Evolutionary conservation across 2,329 filamentous ascomycete genomes (phyloP), one percentile per base, ranked within the genome.

Genomic region (Endocalyx cinctus): DNA sequence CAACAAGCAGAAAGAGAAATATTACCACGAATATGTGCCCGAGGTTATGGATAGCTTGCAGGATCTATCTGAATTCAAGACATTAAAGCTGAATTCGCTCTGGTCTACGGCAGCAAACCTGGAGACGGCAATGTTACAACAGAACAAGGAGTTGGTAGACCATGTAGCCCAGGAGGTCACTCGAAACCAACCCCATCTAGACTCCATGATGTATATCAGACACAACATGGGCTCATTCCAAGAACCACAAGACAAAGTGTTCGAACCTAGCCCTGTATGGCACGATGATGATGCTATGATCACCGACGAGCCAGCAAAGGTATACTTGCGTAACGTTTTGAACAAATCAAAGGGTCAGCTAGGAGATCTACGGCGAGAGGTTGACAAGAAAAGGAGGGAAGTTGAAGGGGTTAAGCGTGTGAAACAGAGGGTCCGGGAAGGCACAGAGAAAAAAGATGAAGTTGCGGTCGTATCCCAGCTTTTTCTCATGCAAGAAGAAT

Each of bases 151-250:
- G 25, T 75, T 87, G 40, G 69, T 94, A 46, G 72, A 83, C 18
- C 80, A 84, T 46, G 73, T 96, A 10, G 69, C 79, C 5, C 72
- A 77, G 37, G 90, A 97, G 55, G 92, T 98, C 31, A 77, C 83
- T 10, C 78, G 90, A 37, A 98, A 98, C 56, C 75, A 84, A 41
- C 92, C 92, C 8, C 74, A 84, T 28, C 74, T 98, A 25, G 94
- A 98, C 61, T 94, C 88, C 14, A 87, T 95, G 73, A 98, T 98
- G 92, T 98, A 96, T 60, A 81, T 94, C 37, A 82, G 84, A 41
- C 92, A 98, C 66, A 98, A 98, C 54, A 79, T 85, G 48, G 76
- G 77, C 16, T 66, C 74, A 32, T 94, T 86, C 72, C 80, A 87
- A 52, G 90, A 97, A 53, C 92, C 92, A 1, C 52, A 75, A 1